These are phyloP conservation scores for Pinus tabuliformis DNA, from an alignment of 75 land plant species.

Conservation along the genomic window DNA sequence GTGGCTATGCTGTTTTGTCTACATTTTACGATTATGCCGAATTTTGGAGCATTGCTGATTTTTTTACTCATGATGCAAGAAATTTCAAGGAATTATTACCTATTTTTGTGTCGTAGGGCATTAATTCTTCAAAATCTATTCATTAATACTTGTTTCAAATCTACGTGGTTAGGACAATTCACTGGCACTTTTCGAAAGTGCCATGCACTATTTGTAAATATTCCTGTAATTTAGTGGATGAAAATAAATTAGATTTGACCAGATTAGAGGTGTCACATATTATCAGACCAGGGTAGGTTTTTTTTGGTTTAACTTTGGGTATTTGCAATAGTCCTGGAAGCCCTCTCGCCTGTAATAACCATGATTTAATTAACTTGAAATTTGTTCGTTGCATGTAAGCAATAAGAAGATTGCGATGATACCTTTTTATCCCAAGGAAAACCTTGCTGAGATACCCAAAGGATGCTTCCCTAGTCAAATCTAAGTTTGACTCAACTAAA, in stretches of 20 bases:
- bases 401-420: not conserved
- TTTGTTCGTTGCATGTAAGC: not conserved
- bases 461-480: no score
- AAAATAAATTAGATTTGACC: not conserved
- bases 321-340: not conserved
- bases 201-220: not conserved
- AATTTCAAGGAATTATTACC: not conserved
- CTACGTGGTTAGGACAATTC: not conserved
- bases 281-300: not conserved
- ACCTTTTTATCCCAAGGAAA: no score
- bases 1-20: not conserved
- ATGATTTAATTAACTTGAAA: not conserved
- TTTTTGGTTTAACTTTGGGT: not conserved
- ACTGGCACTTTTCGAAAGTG: not conserved
- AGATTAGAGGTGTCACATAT: not conserved
- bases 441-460: no score
- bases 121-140: slow-evolving; percentile 2
- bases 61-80: not conserved
- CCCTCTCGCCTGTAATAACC: not conserved
- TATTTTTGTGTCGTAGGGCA: no score
- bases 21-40: not conserved
- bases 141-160: not conserved
- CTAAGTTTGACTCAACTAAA: no score
- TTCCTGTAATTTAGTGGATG: not conserved
- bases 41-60: not conserved